Evolutionary conservation across 306 rosid species (phyloP).

Genomic region (Lotus japonicus): DNA sequence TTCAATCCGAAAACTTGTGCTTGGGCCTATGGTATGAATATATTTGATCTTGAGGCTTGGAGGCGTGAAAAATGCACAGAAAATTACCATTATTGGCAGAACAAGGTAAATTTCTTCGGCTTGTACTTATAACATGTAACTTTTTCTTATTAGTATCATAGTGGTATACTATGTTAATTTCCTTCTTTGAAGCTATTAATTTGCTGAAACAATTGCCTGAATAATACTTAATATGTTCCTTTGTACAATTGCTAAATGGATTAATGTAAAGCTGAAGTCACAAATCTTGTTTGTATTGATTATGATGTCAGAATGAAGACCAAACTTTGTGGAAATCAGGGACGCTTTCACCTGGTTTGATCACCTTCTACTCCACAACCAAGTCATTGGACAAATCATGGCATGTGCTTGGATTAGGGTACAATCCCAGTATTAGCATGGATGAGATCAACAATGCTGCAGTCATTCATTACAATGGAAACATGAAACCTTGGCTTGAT

Average conservation of each 20-base stretch:
- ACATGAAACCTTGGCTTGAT: constrained; percentile 99
- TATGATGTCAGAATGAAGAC: constrained; percentile 65
- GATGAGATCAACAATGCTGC: constrained; percentile 92
- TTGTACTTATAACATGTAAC: neutral
- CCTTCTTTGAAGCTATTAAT: neutral
- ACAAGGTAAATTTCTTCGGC: constrained; percentile 47
- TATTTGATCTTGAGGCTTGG: constrained; percentile 98
- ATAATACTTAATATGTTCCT: constrained; percentile 5
- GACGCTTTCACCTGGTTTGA: constrained; percentile 73
- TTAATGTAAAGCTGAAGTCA: neutral
- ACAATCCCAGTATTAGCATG: constrained; percentile 97
- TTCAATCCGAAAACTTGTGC: constrained; percentile 91
- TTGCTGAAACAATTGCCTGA: neutral
- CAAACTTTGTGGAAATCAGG: constrained; percentile 62
- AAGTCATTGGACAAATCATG: constrained; percentile 95
- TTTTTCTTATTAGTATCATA: neutral
- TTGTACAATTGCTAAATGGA: constrained; percentile 9
- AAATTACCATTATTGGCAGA: constrained; percentile 89
- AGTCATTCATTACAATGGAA: constrained; percentile 93
- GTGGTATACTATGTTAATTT: neutral
- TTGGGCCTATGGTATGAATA: constrained; percentile 92
- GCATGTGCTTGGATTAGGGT: constrained; percentile 98
- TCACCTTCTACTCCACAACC: constrained; percentile 82
- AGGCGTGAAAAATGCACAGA: constrained; percentile 81
- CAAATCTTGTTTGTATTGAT: constrained; percentile 17